Base-by-base conservation (phyloP, 2,329 filamentous ascomycete genomes). In the Epichloe baconii region DNA sequence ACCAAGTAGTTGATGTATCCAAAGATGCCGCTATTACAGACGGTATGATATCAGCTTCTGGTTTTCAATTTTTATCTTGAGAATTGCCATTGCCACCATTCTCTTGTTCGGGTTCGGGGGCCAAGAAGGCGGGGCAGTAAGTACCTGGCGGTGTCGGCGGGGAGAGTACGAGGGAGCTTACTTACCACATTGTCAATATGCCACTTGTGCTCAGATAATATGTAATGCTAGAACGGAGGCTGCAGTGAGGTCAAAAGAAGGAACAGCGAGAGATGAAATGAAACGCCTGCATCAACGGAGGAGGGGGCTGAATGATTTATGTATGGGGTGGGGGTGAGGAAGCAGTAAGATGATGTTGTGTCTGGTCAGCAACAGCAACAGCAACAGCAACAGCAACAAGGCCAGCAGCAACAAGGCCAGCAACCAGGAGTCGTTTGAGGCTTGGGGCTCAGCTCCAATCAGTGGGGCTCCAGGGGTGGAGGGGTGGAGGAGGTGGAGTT, bases 1-100 rank as follows among this genome's bases (percentile, higher is more conserved):
- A 97, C 89, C 69, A 97, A 77, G 75, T 97, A 97, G 78, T 97
- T 97, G 77, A 97, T 88, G 79, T 97, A 97, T 64, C 91, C 91
- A 76, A 97, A 94, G 73, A 93, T 94, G 71, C 88, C 88, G 83
- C 87, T 91, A 58, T 54, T 53, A 14, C 6, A 54, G 53, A 55
- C 48, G 55, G 52, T 41, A 44, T 54, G 55, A 44, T 47, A 56
- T 68, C 57, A 67, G 64, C 58, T 40, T 52, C 37, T 48, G 48
- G 3, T 6, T 19, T 11, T 26, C 7, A 2, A 8, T 26, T 26
- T 26, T 17, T n/a, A 37, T 12, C 26, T 41, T 19, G 15, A 17
- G 11, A 23, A 34, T 41, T 14, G 38, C 38, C 38, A 50, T 47
- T 51, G 36, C 52, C 42, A 44, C 54, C 55, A 12, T 37, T 5